Base-by-base conservation (phyloP, 208 protist species). In the Trypanosoma platydactyli region DNA sequence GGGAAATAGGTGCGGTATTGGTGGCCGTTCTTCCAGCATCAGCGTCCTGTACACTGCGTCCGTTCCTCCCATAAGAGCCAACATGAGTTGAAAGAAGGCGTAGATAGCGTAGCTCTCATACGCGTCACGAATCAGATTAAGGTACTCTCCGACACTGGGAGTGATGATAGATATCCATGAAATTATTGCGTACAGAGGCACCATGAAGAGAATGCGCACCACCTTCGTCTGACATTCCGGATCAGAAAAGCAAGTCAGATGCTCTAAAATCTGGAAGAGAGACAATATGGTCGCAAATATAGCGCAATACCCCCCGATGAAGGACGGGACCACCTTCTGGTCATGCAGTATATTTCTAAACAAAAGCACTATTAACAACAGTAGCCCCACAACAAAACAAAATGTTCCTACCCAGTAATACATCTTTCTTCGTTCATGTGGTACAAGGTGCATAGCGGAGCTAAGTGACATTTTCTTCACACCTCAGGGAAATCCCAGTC, bases 41-140 rank as follows among this genome's bases (percentile, higher is more conserved):
- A 95, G 83, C 18, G 84, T 77, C 29, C 88, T 81, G 69, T 94
- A 91, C 44, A 94, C 74, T 2, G 88, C 88, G 74, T 95, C 89
- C 56, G 89, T 79, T 44, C 92, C 91, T 22, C 90, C 95, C 82
- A 97, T 90, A 20, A 96, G 86, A 27, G 86, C 93, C 24, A 97
- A 84, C 85, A 98, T 96, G 16, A 97, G 79, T 59, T 88, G 84
- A 67, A 98, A 94, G 73, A 98, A 98, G 73, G 87, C 83, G 77
- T 98, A 98, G 54, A 98, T 89, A 52, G 85, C 95, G 73, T 97
- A 98, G 73, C 91, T 95, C 70, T 98, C 92, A 77, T 97, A 97
- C 13, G 83, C 81, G 66, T 97, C 92, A 6, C 94, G 88, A 44
- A 97, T 77, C 1, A 97, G 62, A 55, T 97, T 95, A 45, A 98